Percentiles rank a stretch among this genome's conserved stretches.
Conservation (phyloP, 1,284 basidiomycete genomes). For the Ganoderma lingzhi region DNA sequence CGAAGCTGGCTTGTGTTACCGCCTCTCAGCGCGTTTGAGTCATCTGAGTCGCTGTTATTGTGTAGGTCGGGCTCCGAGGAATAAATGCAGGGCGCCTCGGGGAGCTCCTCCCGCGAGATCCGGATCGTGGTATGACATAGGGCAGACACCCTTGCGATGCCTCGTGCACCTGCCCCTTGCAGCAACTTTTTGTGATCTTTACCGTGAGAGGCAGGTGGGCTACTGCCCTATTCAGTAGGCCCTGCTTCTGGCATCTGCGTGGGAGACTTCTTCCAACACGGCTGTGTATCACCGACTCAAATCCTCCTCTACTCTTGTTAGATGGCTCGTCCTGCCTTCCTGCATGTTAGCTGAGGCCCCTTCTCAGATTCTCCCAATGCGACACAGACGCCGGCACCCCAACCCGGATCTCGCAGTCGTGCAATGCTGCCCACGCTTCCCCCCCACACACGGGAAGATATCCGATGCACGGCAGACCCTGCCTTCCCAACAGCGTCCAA, state of each 20-base stretch:
- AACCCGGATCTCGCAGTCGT: not conserved
- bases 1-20: not conserved
- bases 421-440: not conserved
- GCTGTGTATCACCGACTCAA: slow-evolving; percentile 7
- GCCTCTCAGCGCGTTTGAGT: not conserved
- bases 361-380: not conserved
- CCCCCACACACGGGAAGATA: not conserved
- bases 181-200: not conserved
- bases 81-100: not conserved
- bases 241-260: not conserved
- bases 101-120: not conserved
- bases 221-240: not conserved
- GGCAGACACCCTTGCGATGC: not conserved
- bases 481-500: slow-evolving; percentile 9
- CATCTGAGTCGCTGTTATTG: slow-evolving; percentile 16
- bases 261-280: not conserved
- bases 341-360: not conserved
- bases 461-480: slow-evolving; percentile 4
- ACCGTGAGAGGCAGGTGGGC: not conserved
- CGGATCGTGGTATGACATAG: slow-evolving; percentile 9
- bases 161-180: not conserved
- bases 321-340: not conserved
- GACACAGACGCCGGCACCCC: not conserved
- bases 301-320: slow-evolving; percentile 3
- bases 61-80: not conserved